Evolutionary conservation across 495 filamentous ascomycete species (phyloP).

Genomic region (Aspergillus incahuasiensis): DNA sequence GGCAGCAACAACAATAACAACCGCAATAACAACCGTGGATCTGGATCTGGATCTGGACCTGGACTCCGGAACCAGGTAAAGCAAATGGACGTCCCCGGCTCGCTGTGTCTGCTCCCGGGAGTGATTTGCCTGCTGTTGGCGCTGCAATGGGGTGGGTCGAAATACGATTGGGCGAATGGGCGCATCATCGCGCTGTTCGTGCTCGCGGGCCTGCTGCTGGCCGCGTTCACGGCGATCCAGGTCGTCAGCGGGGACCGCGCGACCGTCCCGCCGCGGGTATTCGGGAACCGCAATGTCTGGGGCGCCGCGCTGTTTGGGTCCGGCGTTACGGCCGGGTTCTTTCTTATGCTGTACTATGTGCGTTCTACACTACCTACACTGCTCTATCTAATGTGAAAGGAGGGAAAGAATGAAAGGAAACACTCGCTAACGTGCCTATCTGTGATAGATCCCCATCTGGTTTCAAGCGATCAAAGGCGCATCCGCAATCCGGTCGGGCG

Average conservation of each 20-base stretch:
- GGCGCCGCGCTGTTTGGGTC: conserved; percentile 37
- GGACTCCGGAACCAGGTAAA: neutral
- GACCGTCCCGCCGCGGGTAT: conserved; percentile 52
- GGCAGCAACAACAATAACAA: too few relatives aligned
- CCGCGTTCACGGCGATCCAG: conserved; percentile 45
- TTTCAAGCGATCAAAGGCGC: conserved; percentile 59
- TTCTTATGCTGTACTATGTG: conserved; percentile 25
- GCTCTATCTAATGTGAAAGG: neutral
- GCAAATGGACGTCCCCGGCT: conserved; percentile 29
- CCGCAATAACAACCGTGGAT: too few relatives aligned
- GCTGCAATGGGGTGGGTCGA: conserved; percentile 38
- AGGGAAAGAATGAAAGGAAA: too few relatives aligned
- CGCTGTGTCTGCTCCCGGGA: conserved; percentile 25
- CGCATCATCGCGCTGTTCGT: conserved; percentile 52
- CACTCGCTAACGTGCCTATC: neutral
- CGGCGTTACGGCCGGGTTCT: conserved; percentile 23
- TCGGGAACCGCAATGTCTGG: conserved; percentile 48
- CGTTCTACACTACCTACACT: neutral
- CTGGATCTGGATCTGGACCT: too few relatives aligned
- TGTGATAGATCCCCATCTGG: conserved; percentile 69
- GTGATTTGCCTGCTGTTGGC: conserved; percentile 35
- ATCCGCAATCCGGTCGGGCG: conserved; percentile 30
- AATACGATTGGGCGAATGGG: conserved; percentile 42
- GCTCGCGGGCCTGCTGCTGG: conserved; percentile 39
- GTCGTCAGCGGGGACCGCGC: conserved; percentile 39